These are phyloP conservation scores for Aureoboletus auriporus DNA, from an alignment of 768 basidiomycete genomes.

Conservation along the genomic window DNA sequence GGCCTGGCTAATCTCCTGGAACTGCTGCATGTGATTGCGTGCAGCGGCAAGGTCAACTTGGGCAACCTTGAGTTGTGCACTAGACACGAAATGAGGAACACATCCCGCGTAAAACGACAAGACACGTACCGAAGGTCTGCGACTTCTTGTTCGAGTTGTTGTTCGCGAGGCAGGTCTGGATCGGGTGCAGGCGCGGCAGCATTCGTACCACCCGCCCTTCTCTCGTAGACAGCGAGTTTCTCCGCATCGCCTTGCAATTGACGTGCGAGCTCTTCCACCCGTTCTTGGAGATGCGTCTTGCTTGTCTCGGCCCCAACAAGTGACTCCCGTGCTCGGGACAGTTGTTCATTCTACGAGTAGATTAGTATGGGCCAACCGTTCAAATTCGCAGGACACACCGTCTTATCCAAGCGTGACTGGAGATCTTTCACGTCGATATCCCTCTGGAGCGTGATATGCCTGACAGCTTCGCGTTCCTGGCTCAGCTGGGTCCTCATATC, in stretches of 20 bases:
- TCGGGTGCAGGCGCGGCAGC: slow-evolving; percentile 34
- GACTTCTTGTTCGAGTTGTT: slow-evolving; percentile 79
- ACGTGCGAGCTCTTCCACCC: slow-evolving; percentile 39
- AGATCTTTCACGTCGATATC: slow-evolving; percentile 78
- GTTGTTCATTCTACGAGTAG: slow-evolving; percentile 50
- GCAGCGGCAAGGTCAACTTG: slow-evolving; percentile 74
- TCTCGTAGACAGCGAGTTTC: slow-evolving; percentile 85
- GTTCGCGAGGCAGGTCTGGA: slow-evolving; percentile 58
- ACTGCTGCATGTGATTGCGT: slow-evolving; percentile 73
- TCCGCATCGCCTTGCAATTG: slow-evolving; percentile 76
- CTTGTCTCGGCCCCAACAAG: slow-evolving; percentile 73
- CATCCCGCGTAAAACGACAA: neutral
- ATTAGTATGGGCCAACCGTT: slow-evolving; percentile 7
- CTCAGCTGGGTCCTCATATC: slow-evolving; percentile 66
- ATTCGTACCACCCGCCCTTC: slow-evolving; percentile 39
- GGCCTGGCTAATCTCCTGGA: slow-evolving; percentile 80
- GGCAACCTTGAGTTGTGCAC: slow-evolving; percentile 70
- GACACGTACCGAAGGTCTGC: slow-evolving; percentile 71
- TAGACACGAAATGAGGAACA: slow-evolving; percentile 23
- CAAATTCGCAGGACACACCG: slow-evolving; percentile 40
- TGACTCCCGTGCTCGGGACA: slow-evolving; percentile 64
- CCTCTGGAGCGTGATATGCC: slow-evolving; percentile 74
- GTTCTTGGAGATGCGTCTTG: slow-evolving; percentile 74
- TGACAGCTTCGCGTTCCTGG: slow-evolving; percentile 69
- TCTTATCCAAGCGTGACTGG: slow-evolving; percentile 66